These are phyloP conservation scores for Citrus australasica DNA, from an alignment of 345 rosid species.

Conservation along the genomic window DNA sequence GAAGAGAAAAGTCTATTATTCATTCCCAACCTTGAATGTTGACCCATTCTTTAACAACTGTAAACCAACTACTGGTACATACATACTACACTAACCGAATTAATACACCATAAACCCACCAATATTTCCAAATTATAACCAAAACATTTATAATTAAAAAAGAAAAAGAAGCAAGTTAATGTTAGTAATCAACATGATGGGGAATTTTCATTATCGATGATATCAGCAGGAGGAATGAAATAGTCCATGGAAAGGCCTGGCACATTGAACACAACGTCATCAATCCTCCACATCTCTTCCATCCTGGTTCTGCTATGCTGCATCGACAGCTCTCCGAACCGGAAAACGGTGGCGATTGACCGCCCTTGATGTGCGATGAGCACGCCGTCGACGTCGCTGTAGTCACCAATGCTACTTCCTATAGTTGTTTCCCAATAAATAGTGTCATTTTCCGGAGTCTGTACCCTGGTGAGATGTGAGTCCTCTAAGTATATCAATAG, in stretches of 20 bases:
- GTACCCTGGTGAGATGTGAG: slow-evolving; percentile 82
- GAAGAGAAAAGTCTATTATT: not conserved
- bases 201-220: slow-evolving; percentile 36
- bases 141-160: not conserved
- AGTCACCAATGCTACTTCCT: slow-evolving; percentile 83
- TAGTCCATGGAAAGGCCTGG: slow-evolving; percentile 77
- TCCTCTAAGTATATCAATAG: slow-evolving; percentile 78
- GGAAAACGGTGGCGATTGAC: slow-evolving; percentile 81
- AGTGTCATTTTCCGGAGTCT: slow-evolving; percentile 44
- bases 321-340: slow-evolving; percentile 71
- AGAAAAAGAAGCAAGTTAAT: not conserved
- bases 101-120: slow-evolving; percentile 11
- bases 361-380: slow-evolving; percentile 79
- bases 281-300: slow-evolving; percentile 93
- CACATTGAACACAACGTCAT: slow-evolving; percentile 88
- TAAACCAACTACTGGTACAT: not conserved
- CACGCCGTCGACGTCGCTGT: slow-evolving; percentile 81
- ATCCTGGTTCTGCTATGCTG: slow-evolving; percentile 76
- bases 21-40: slow-evolving; percentile 5
- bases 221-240: slow-evolving; percentile 96
- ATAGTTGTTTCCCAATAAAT: slow-evolving; percentile 95
- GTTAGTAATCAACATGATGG: slow-evolving; percentile 10
- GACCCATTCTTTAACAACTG: slow-evolving; percentile 2
- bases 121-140: slow-evolving; percentile 1
- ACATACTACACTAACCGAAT: slow-evolving; percentile 2